Evolutionary conservation across 2,329 filamentous ascomycete genomes (phyloP), one percentile per base, ranked within the genome.

Genomic region (Fusarium sp.): DNA sequence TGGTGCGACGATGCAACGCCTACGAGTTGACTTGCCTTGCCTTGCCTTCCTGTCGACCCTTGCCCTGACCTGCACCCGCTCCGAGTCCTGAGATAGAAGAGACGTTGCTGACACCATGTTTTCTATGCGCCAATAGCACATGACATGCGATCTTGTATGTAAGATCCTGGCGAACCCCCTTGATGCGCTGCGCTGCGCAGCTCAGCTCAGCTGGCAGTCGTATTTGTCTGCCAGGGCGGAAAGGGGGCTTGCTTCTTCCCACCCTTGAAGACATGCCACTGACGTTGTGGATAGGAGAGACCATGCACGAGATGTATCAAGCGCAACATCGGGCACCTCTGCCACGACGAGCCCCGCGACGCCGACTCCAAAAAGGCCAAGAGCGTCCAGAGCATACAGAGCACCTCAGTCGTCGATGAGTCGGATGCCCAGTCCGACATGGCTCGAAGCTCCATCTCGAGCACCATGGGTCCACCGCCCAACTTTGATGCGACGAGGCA

Each of bases 291-390:
- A 76, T 84, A 97, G 95, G 95, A 97, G 87, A 93, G 97, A 82
- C 97, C 97, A 80, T 99, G 97, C 89, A 96, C 95, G 80, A 91
- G 97, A 85, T 99, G 97, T 87, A 94, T 98, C 85, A 99, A 98
- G 86, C 93, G 97, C 81, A 98, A 98, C 86, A 99, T 99, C 83
- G 97, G 96, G 79, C 97, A 99, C 85, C 89, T 99, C 76, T 99
- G 97, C 85, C 97, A 98, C 86, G 97, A 99, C 85, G 97, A 98
- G 85, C 96, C 95, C 77, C 92, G 96, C 83, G 96, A 99, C 80
- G 87, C 91, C 76, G 90, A 92, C 72, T 84, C 92, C 69, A 97
- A 97, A 85, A 96, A 95, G 84, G 85, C 89, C 78, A 98, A 96
- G 85, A 89, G 86, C 80, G 72, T 72, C 72, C 80, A 79, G 67